These are phyloP conservation scores for Elongisporangium undulatum DNA, from an alignment of 352 stramenopile genomes.

Conservation along the genomic window DNA sequence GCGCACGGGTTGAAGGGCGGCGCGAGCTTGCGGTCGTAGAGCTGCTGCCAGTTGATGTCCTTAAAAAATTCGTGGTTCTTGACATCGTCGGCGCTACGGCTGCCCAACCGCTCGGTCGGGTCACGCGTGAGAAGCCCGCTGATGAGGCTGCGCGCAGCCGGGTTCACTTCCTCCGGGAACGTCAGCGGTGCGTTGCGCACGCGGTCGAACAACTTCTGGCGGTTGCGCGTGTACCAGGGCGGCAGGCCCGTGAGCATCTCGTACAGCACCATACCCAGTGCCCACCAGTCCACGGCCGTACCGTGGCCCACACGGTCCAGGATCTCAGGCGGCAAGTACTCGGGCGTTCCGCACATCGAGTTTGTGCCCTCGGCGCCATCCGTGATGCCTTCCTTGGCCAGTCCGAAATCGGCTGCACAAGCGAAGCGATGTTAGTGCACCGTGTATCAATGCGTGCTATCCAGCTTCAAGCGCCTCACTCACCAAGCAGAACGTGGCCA, in stretches of 20 bases:
- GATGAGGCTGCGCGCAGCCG: slow-evolving; percentile 77
- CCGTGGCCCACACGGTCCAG: slow-evolving; percentile 86
- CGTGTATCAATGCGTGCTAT: background rate
- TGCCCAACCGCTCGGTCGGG: slow-evolving; percentile 74
- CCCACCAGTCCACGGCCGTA: slow-evolving; percentile 92
- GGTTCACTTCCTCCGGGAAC: slow-evolving; percentile 83
- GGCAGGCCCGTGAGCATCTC: slow-evolving; percentile 92
- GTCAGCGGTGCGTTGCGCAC: slow-evolving; percentile 84
- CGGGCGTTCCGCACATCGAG: slow-evolving; percentile 88
- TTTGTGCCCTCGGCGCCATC: slow-evolving; percentile 81
- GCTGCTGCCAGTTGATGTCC: slow-evolving; percentile 74
- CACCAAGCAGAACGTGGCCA: slow-evolving; percentile 70
- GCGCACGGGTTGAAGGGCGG: slow-evolving; percentile 87
- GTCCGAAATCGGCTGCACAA: slow-evolving; percentile 74
- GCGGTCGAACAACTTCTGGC: slow-evolving; percentile 91
- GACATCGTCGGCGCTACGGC: slow-evolving; percentile 70
- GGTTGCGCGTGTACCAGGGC: slow-evolving; percentile 92
- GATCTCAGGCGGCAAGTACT: slow-evolving; percentile 93
- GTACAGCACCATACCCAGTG: slow-evolving; percentile 91
- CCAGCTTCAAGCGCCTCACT: slow-evolving; percentile 1
- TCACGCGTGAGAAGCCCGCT: slow-evolving; percentile 74
- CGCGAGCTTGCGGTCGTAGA: slow-evolving; percentile 79
- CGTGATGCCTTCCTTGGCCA: slow-evolving; percentile 85
- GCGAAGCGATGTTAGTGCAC: slow-evolving; percentile 1
- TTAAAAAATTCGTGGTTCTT: slow-evolving; percentile 86